These are phyloP conservation scores for Dactylonectria estremocensis DNA, from an alignment of 2,329 filamentous ascomycete species.

Conservation along the genomic window DNA sequence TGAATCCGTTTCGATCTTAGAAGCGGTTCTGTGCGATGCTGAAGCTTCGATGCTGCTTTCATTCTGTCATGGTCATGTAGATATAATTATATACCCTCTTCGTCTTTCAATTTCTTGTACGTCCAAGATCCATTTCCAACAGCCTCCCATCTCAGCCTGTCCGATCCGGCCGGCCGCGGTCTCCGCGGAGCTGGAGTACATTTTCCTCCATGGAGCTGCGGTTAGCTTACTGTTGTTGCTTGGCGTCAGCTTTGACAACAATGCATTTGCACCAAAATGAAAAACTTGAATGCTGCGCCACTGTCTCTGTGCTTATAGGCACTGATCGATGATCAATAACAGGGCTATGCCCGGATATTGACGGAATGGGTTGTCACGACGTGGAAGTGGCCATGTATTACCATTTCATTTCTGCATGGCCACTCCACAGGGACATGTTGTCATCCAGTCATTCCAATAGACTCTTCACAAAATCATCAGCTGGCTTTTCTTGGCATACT, in stretches of 20 bases:
- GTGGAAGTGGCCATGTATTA: background rate
- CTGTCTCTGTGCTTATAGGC: background rate
- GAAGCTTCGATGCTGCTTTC: background rate
- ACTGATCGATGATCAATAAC: background rate
- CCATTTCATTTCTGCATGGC: background rate
- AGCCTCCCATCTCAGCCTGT: background rate
- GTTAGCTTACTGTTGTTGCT: background rate
- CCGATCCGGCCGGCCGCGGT: background rate
- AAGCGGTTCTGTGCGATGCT: background rate
- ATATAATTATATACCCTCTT: background rate
- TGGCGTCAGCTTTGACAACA: background rate
- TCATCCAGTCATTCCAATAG: too few relatives aligned
- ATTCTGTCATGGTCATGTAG: background rate
- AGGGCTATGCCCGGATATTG: background rate
- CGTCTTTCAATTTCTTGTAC: background rate
- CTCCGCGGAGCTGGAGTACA: background rate
- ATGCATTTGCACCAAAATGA: background rate
- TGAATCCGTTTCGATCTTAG: background rate
- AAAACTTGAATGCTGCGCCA: background rate
- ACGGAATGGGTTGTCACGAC: background rate
- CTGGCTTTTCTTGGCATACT: too few relatives aligned
- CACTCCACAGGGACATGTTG: too few relatives aligned
- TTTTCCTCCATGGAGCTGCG: background rate
- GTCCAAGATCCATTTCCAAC: background rate
- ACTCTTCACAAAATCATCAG: too few relatives aligned